Conservation (phyloP, 139 green algal species). For the Protoeuglena noctilucae region DNA sequence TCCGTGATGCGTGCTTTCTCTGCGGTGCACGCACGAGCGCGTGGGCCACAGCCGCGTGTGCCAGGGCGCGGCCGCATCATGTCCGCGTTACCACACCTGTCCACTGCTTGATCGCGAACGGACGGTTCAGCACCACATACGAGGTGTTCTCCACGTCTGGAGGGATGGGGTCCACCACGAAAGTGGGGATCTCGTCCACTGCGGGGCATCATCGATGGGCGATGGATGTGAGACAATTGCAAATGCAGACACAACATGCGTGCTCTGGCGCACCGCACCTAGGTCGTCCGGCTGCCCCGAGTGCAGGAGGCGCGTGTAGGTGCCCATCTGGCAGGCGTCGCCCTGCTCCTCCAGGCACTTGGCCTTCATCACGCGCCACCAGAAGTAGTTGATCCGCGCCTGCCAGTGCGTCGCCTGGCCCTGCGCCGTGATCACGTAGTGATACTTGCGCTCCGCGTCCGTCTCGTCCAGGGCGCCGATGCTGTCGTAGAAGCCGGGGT, state of each 20-base stretch:
- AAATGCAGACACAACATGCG: no score
- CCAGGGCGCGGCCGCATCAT: no score
- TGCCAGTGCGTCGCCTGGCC: constrained; percentile 70
- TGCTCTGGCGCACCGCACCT: no score
- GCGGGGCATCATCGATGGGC: no score
- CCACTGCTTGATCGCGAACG: constrained; percentile 89
- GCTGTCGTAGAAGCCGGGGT: not conserved
- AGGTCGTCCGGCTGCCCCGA: constrained; percentile 69
- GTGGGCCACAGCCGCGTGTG: no score
- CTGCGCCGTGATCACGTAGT: constrained; percentile 61
- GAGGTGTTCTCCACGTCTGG: constrained; percentile 44
- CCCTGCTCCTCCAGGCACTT: constrained; percentile 16
- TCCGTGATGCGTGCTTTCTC: no score
- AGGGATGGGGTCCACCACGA: constrained; percentile 72
- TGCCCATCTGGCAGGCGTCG: constrained; percentile 54
- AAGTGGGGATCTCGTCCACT: constrained; percentile 92
- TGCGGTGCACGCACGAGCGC: no score
- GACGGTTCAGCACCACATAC: constrained; percentile 91
- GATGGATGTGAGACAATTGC: no score
- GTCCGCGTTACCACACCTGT: no score
- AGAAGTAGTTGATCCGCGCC: constrained; percentile 61
- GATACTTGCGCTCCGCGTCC: constrained; percentile 37
- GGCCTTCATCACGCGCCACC: constrained; percentile 47
- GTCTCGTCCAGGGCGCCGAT: not conserved
- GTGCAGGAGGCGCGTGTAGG: constrained; percentile 90